Conservation (phyloP, 1,284 basidiomycete species). For the Rhodotorula sp. region DNA sequence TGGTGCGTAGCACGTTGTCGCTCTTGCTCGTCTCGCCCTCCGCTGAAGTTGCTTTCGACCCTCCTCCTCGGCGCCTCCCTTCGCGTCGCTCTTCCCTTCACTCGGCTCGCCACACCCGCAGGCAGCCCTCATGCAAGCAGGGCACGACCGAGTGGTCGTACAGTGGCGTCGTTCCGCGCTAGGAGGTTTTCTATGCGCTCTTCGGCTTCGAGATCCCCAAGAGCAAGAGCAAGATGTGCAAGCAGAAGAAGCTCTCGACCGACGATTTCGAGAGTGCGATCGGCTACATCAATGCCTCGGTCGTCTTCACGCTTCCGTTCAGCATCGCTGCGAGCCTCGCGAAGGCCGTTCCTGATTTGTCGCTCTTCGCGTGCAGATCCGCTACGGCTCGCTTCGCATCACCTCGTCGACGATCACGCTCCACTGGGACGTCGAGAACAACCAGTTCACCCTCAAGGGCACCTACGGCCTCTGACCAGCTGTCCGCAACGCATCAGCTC, state of each 20-base stretch:
- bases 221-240: constrained; percentile 2
- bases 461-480: constrained; percentile 7
- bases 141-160: not conserved
- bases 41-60: too few species aligned
- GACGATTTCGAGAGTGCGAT: not conserved
- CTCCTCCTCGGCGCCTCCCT: not conserved
- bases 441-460: constrained; percentile 2
- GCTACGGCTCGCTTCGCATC: constrained; percentile 5
- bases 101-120: not conserved
- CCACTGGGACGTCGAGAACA: not conserved
- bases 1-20: not conserved
- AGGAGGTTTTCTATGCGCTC: constrained; percentile 4
- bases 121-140: constrained; percentile 4
- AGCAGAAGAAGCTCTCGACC: constrained; percentile 4
- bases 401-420: not conserved
- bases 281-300: not conserved
- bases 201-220: not conserved
- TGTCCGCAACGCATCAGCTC: too few species aligned
- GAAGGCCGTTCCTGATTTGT: not conserved
- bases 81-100: too few species aligned
- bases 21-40: not conserved
- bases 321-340: not conserved
- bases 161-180: constrained; percentile 2
- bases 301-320: not conserved
- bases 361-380: not conserved